These are phyloP conservation scores for Amanita rubescens DNA, from an alignment of 768 basidiomycete species.

Conservation along the genomic window DNA sequence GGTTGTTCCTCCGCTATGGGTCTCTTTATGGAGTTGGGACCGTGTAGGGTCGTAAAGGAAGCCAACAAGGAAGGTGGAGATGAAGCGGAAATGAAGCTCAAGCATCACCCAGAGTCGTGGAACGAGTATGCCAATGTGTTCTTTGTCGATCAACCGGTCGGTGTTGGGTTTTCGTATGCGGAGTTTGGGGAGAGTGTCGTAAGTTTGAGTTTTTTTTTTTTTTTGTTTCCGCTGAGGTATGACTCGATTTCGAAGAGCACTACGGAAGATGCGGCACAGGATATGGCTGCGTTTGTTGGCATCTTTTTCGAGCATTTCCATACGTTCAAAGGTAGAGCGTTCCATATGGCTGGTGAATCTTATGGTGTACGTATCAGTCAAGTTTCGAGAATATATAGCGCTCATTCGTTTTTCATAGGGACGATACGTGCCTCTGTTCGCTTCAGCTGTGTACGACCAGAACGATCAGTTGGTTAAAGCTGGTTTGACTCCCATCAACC, in stretches of 20 bases:
- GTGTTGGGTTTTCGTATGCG: conserved; percentile 57
- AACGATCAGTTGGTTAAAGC: conserved; percentile 47
- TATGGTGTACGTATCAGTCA: conserved; percentile 48
- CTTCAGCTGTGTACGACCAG: conserved; percentile 68
- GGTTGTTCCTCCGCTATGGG: conserved; percentile 44
- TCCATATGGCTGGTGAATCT: conserved; percentile 69
- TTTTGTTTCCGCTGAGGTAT: neutral
- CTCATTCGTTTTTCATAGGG: conserved; percentile 31
- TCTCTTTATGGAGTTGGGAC: conserved; percentile 70
- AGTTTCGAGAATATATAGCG: neutral
- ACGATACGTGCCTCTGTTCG: conserved; percentile 68
- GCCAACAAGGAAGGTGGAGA: conserved; percentile 24
- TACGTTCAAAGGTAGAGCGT: conserved; percentile 58
- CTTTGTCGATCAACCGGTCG: conserved; percentile 57
- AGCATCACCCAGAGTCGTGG: conserved; percentile 56
- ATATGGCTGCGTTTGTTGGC: conserved; percentile 62
- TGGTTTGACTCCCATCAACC: conserved; percentile 53
- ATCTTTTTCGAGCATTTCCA: conserved; percentile 72
- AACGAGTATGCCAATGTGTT: conserved; percentile 59
- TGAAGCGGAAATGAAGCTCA: conserved; percentile 25
- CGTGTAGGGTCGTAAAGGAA: conserved; percentile 47
- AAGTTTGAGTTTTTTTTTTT: conserved; percentile 12
- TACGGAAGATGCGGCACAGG: conserved; percentile 60
- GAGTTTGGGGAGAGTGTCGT: conserved; percentile 57
- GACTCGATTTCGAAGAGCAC: conserved; percentile 37